Base-by-base conservation (phyloP, 1,284 basidiomycete genomes). In the Trichosporon sp. region DNA sequence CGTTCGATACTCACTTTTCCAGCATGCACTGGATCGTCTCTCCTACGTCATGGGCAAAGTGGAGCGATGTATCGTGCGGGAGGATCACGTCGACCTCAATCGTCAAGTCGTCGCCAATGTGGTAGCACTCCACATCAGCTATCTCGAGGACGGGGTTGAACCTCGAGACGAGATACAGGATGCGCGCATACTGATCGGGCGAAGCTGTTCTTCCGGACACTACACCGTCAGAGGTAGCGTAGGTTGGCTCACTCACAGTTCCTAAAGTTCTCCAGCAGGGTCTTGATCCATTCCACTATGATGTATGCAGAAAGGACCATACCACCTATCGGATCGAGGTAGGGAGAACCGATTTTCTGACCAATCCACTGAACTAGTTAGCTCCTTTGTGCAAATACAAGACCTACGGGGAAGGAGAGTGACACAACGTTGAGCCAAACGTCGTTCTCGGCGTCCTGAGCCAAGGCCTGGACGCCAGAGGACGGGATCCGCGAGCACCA, bases 391-490 rank as follows among this genome's bases (percentile, higher is more conserved):
- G n/a, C 62, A 34, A n/a, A 27, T 69, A 67, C 2, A 73, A 65
- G 72, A 33, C 82, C 46, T 59, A 82, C 80, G 1, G 84, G 85
- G 69, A 85, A 85, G 25, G 83, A 73, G 16, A 86, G 78, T 7
- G 84, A 85, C 69, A 84, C 82, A 27, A 82, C 73, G 73, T 85
- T 85, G 74, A 85, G 82, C 46, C 82, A 82, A 11, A 81, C 80
- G 65, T 84, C 84, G 69, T 84, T 84, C 71, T 84, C 81, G 8
- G 83, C 83, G 67, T 84, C 83, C 64, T 82, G 81, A 2, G 81
- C 80, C 3, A 81, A 72, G 32, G 81, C 78, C 71, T 78, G 78
- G 2, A 79, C 75, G 4, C 76, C 76, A 0, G 78, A 79, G 0
- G 77, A 78, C 2, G 77, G 77, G 32, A 79, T 79, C 4, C 70